Conservation (phyloP, 805 yeast genomes). For the Metschnikowia kunwiensis region DNA sequence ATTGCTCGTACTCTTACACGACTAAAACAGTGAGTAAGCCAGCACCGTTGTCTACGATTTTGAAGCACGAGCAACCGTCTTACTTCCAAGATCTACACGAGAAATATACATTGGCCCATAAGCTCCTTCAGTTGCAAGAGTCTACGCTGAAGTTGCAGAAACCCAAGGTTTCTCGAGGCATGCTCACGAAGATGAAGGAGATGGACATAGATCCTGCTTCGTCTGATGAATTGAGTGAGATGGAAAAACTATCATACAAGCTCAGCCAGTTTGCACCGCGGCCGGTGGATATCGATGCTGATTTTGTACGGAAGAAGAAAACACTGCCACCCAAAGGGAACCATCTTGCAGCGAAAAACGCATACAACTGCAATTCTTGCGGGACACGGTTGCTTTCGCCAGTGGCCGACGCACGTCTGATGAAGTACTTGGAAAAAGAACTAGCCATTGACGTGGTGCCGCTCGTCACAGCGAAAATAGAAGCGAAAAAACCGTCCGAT, state of each 20-base stretch:
- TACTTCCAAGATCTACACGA: slow-evolving; percentile 13
- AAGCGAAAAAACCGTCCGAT: background rate
- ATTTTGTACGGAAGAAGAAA: slow-evolving; percentile 1
- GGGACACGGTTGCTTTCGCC: slow-evolving; percentile 27
- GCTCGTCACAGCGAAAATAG: slow-evolving; percentile 15
- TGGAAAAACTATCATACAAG: slow-evolving; percentile 6
- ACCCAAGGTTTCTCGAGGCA: slow-evolving; percentile 3
- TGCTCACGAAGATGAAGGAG: slow-evolving; percentile 7
- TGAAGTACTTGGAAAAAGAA: slow-evolving; percentile 30
- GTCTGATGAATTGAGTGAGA: slow-evolving; percentile 5
- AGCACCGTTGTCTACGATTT: slow-evolving; percentile 16
- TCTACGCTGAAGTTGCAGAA: background rate
- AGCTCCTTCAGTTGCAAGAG: slow-evolving; percentile 2
- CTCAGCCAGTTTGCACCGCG: slow-evolving; percentile 5
- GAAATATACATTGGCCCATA: slow-evolving; percentile 7
- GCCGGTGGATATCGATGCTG: slow-evolving; percentile 12
- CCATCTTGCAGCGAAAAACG: slow-evolving; percentile 24
- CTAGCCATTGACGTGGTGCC: slow-evolving; percentile 38
- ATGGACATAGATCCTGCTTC: slow-evolving; percentile 7
- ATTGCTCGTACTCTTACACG: slow-evolving; percentile 14
- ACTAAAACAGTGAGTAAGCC: slow-evolving; percentile 17
- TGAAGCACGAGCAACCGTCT: slow-evolving; percentile 11
- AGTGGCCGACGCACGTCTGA: slow-evolving; percentile 24
- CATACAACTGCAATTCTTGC: slow-evolving; percentile 30
- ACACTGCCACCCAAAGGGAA: slow-evolving; percentile 24